Evolutionary conservation across 306 rosid species (phyloP).

Genomic region (Leucaena leucocephala): DNA sequence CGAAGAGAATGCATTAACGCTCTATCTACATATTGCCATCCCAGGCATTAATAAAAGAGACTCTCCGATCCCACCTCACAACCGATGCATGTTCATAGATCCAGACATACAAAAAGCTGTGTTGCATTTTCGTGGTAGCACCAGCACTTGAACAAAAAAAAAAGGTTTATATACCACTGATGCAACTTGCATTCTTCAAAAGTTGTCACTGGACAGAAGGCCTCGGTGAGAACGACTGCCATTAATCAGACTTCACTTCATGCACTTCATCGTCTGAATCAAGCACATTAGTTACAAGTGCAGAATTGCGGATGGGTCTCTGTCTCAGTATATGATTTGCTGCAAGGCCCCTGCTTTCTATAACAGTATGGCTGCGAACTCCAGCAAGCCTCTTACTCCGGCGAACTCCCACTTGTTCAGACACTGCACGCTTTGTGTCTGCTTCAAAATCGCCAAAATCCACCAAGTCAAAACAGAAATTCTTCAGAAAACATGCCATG

Average conservation of each 20-base stretch:
- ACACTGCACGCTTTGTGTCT: slow-evolving; percentile 38
- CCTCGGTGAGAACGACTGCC: neutral
- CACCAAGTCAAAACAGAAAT: neutral
- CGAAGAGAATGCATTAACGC: neutral
- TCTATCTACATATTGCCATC: neutral
- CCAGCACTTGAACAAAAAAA: neutral
- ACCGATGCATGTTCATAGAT: neutral
- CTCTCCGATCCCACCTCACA: neutral
- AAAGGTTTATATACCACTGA: neutral
- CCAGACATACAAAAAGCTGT: neutral
- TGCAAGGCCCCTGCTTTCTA: slow-evolving; percentile 54
- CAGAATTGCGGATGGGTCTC: slow-evolving; percentile 78
- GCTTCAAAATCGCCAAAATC: slow-evolving; percentile 37
- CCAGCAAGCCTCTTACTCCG: slow-evolving; percentile 55
- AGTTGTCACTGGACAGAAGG: slow-evolving; percentile 14
- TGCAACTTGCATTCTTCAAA: neutral
- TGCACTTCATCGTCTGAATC: slow-evolving; percentile 61
- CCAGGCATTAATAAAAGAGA: neutral
- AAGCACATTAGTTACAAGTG: slow-evolving; percentile 50
- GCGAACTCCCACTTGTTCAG: slow-evolving; percentile 45
- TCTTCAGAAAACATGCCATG: neutral
- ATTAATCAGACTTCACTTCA: slow-evolving; percentile 27
- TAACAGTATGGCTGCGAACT: slow-evolving; percentile 38
- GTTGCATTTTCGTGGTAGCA: neutral
- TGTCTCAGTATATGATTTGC: slow-evolving; percentile 75